Evolutionary conservation across 2,329 filamentous ascomycete species (phyloP).

Genomic region (Paraphaeosphaeria sporulosa): DNA sequence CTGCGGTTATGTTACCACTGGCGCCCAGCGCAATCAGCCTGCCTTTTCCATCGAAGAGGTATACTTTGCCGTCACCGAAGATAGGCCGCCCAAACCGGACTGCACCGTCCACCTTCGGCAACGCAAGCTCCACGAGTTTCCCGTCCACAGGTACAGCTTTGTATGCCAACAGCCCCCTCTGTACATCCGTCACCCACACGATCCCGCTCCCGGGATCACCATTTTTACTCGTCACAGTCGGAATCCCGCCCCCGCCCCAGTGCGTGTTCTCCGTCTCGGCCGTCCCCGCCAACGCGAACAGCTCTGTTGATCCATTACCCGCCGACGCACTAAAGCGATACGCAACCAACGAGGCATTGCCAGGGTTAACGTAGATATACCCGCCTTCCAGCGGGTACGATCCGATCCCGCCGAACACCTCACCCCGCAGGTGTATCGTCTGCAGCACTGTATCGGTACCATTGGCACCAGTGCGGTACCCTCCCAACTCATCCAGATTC

Average conservation of each 20-base stretch:
- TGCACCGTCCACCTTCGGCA: conserved; percentile 49
- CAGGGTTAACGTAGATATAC: conserved; percentile 41
- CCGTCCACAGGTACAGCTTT: conserved; percentile 52
- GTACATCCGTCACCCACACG: conserved; percentile 52
- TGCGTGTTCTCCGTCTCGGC: conserved; percentile 27
- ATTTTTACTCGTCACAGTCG: conserved; percentile 50
- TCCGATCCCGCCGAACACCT: conserved; percentile 31
- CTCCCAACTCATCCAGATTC: conserved; percentile 32
- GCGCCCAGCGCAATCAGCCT: conserved; percentile 20
- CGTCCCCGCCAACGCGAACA: background rate
- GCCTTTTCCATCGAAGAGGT: conserved; percentile 30
- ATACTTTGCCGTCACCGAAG: conserved; percentile 49
- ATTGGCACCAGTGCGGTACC: conserved; percentile 30
- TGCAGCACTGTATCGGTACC: conserved; percentile 31
- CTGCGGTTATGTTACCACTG: background rate
- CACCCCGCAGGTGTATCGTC: conserved; percentile 27
- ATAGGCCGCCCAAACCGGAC: conserved; percentile 51
- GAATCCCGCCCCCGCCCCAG: conserved; percentile 41
- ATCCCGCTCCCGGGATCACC: conserved; percentile 36
- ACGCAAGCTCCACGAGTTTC: conserved; percentile 42
- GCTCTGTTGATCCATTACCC: conserved; percentile 25
- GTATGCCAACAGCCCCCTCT: conserved; percentile 51
- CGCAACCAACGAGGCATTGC: conserved; percentile 35
- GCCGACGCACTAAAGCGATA: conserved; percentile 34
- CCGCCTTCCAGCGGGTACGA: conserved; percentile 37